These are phyloP conservation scores for Xylaria palmicola DNA, from an alignment of 495 filamentous ascomycete species.

Conservation along the genomic window DNA sequence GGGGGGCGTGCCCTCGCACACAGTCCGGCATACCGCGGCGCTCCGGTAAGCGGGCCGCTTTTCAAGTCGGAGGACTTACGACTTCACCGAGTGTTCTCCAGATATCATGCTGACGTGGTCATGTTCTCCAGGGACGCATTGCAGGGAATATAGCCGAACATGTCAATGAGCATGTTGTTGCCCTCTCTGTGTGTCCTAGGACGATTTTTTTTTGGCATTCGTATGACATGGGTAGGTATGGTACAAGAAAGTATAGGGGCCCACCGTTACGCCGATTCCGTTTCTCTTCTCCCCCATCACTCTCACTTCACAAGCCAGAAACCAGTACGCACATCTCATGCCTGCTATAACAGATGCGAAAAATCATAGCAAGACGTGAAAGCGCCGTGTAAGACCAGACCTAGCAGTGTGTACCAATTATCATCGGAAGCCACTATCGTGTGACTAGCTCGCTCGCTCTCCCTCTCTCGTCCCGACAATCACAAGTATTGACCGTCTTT, in stretches of 20 bases:
- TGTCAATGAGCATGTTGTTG: no score
- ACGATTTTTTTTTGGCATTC: conserved; percentile 36
- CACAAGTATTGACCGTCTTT: conserved; percentile 13
- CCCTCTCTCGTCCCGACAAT: conserved; percentile 15
- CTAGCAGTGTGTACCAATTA: conserved; percentile 1
- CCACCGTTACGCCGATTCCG: conserved; percentile 27
- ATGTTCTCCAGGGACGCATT: no score
- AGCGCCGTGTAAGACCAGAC: not conserved
- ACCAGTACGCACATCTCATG: conserved; percentile 6
- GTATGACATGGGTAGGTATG: conserved; percentile 38
- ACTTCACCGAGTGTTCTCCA: no score
- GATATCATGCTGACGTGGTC: no score
- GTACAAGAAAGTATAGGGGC: conserved; percentile 33
- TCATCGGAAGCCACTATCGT: conserved; percentile 5
- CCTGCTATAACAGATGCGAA: not conserved
- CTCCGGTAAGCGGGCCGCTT: no score
- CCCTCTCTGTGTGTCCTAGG: conserved; percentile 25
- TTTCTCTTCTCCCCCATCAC: conserved; percentile 27
- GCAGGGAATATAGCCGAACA: no score
- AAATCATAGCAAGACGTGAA: not conserved
- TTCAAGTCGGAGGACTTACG: no score
- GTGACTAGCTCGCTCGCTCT: conserved; percentile 7
- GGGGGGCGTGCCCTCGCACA: no score
- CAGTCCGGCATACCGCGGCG: no score
- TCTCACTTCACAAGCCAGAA: conserved; percentile 11